Conservation (phyloP, 2,329 filamentous ascomycete species). For the Scleromitrula shiraiana region DNA sequence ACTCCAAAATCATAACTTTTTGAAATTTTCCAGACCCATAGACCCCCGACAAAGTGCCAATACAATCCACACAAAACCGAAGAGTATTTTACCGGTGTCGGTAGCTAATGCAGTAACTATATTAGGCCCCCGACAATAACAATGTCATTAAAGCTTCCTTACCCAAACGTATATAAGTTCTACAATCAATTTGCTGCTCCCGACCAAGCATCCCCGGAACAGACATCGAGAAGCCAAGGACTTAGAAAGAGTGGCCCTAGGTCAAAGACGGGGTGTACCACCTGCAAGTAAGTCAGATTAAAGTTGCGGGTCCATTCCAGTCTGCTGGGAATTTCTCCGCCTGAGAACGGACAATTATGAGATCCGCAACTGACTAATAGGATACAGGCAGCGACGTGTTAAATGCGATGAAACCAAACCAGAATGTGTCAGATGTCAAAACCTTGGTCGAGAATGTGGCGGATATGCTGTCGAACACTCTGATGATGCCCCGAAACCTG, state of each 20-base stretch:
- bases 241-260: slow-evolving; percentile 29
- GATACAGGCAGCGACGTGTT: slow-evolving; percentile 26
- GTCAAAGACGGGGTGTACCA: slow-evolving; percentile 29
- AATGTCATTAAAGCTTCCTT: slow-evolving; percentile 29
- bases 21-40: background rate
- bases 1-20: background rate
- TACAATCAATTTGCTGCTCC: slow-evolving; percentile 29
- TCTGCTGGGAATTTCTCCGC: slow-evolving; percentile 3
- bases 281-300: slow-evolving; percentile 27
- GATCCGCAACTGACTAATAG: slow-evolving; percentile 13
- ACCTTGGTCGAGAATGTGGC: slow-evolving; percentile 29
- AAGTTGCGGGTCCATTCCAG: background rate
- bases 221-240: slow-evolving; percentile 27
- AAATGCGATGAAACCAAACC: slow-evolving; percentile 31
- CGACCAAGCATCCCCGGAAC: slow-evolving; percentile 26
- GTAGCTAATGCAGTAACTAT: slow-evolving; percentile 13
- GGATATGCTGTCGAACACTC: slow-evolving; percentile 27
- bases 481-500: slow-evolving; percentile 24
- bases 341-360: background rate
- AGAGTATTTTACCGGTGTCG: slow-evolving; percentile 5
- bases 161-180: slow-evolving; percentile 30
- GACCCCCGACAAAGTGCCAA: background rate
- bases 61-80: slow-evolving; percentile 4
- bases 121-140: slow-evolving; percentile 17
- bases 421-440: slow-evolving; percentile 28